Percentiles rank a stretch among this genome's conserved stretches.
phyloP scores from a whole-genome alignment of 768 basidiomycete genomes.

The Tubosaeta sp. region DNA sequence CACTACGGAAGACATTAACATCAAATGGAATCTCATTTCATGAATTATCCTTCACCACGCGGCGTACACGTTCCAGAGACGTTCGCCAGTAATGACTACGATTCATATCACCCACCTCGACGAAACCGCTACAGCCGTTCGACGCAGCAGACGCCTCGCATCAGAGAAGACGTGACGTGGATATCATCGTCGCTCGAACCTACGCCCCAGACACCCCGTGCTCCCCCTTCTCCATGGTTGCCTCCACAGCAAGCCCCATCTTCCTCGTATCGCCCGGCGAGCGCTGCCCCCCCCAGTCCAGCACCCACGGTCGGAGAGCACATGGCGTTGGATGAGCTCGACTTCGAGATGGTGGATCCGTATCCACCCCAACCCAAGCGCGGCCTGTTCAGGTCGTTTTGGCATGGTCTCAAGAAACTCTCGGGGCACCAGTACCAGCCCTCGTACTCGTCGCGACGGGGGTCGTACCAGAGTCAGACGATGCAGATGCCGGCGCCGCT shows the following conservation, averaged over 20 bases:
- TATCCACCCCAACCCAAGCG: slow-evolving; percentile 8
- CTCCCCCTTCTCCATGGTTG: slow-evolving; percentile 2
- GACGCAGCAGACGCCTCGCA: slow-evolving; percentile 17
- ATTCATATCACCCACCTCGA: slow-evolving; percentile 10
- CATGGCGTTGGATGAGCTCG: slow-evolving; percentile 23
- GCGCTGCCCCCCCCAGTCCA: slow-evolving; percentile 16
- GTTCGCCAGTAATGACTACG: slow-evolving; percentile 2
- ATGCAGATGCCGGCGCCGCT: slow-evolving; percentile 3
- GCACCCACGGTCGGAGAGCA: slow-evolving; percentile 27
- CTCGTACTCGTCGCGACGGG: not conserved
- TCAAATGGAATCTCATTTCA: slow-evolving; percentile 23
- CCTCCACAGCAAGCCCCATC: slow-evolving; percentile 4
- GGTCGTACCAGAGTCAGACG: slow-evolving; percentile 2
- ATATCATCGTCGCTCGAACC: slow-evolving; percentile 15
- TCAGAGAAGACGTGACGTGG: slow-evolving; percentile 21
- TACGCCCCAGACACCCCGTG: slow-evolving; percentile 8
- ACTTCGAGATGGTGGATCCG: slow-evolving; percentile 1
- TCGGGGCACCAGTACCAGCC: slow-evolving; percentile 12
- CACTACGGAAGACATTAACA: not conserved
- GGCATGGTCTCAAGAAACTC: slow-evolving; percentile 32
- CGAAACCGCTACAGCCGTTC: slow-evolving; percentile 21
- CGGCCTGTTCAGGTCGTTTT: slow-evolving; percentile 27
- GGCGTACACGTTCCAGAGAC: slow-evolving; percentile 21
- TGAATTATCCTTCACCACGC: slow-evolving; percentile 21
- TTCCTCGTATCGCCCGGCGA: slow-evolving; percentile 14